Conservation (phyloP, 257 asterid genomes). For the Osmanthus fragrans region DNA sequence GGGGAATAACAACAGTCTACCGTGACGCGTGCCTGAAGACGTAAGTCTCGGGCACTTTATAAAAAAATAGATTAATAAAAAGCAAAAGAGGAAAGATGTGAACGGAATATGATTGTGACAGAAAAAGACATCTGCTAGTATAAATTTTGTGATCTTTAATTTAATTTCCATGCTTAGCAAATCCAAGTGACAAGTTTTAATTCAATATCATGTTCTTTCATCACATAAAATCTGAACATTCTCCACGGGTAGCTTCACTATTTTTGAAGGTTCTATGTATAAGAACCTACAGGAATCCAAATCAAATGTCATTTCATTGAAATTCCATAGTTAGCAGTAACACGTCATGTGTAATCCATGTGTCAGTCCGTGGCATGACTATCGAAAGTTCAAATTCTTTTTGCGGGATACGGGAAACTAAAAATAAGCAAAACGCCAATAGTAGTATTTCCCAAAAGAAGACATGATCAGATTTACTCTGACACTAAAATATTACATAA, state of each 20-base stretch:
- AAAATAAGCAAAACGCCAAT: neutral
- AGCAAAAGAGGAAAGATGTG: neutral
- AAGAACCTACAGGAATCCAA: neutral
- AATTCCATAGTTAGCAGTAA: neutral
- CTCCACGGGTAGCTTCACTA: neutral
- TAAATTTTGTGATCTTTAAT: no score
- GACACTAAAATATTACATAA: neutral
- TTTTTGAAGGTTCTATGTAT: neutral
- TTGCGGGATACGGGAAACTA: no score
- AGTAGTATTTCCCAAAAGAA: constrained; percentile 5
- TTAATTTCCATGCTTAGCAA: neutral
- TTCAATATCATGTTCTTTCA: neutral
- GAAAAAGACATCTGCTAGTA: neutral
- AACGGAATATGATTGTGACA: neutral
- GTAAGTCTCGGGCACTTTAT: neutral
- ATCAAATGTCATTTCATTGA: neutral
- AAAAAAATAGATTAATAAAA: neutral
- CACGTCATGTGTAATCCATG: neutral
- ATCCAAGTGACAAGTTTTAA: neutral
- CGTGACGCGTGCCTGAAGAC: neutral
- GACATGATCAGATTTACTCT: neutral
- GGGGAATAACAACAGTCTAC: neutral
- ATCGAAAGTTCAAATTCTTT: neutral
- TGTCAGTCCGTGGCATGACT: neutral
- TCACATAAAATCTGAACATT: neutral